phyloP scores from a whole-genome alignment of 2,329 filamentous ascomycete species.

The Metarhizium album region DNA sequence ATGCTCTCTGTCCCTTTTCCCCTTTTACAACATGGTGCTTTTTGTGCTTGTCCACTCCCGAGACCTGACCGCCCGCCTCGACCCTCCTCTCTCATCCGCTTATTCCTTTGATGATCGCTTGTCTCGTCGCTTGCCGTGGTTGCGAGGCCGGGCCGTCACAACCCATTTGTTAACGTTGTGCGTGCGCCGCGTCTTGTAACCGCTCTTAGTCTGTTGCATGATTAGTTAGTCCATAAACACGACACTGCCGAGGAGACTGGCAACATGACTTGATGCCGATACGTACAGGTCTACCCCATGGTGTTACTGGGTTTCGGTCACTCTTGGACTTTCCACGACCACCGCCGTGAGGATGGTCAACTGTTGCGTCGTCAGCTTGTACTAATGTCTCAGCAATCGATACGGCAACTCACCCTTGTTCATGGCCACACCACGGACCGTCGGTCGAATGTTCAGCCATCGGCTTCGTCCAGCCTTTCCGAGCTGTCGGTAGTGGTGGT shows the following conservation, averaged over 20 bases:
- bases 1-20: neutral
- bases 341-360: conserved; percentile 96
- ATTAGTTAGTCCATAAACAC: conserved; percentile 1
- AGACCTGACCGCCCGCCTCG: too few relatives aligned
- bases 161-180: conserved; percentile 88
- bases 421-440: conserved; percentile 96
- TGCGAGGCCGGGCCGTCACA: conserved; percentile 70
- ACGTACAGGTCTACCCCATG: conserved; percentile 91
- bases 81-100: neutral
- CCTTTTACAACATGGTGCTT: neutral
- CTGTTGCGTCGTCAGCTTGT: conserved; percentile 26
- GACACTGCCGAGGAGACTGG: neutral
- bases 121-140: conserved; percentile 78
- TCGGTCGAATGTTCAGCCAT: conserved; percentile 90
- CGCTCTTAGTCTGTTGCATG: conserved; percentile 55
- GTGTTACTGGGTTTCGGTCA: conserved; percentile 88
- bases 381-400: neutral
- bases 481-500: conserved; percentile 80
- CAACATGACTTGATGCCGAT: too few relatives aligned
- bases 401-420: conserved; percentile 62
- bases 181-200: conserved; percentile 85
- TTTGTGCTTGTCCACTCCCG: neutral
- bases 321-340: conserved; percentile 99
- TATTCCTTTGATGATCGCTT: conserved; percentile 37
- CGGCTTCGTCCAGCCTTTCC: conserved; percentile 91